Conservation (phyloP, 176 grass and related monocot species). For the Microstegium vimineum region DNA sequence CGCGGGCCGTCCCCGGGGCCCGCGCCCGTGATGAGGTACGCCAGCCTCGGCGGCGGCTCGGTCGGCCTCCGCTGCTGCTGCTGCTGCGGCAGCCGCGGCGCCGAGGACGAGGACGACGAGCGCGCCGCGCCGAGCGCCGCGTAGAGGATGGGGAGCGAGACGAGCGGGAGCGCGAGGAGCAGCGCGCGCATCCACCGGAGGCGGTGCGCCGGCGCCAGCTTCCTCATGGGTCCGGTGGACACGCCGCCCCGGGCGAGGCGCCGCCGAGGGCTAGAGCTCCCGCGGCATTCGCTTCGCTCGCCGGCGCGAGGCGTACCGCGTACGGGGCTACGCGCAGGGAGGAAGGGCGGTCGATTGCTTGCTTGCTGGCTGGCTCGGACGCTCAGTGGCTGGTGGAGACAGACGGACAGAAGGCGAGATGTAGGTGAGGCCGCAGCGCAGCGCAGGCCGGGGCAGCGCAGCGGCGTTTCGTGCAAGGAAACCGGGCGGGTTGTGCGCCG, state of each 20-base stretch:
- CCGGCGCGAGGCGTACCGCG: slow-evolving; percentile 10
- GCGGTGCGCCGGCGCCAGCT: slow-evolving; percentile 42
- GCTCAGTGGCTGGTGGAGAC: slow-evolving; percentile 22
- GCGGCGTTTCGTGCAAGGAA: slow-evolving; percentile 43
- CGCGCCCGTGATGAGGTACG: slow-evolving; percentile 72
- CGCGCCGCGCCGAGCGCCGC: slow-evolving; percentile 24
- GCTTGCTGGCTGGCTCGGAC: no score
- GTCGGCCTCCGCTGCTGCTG: background rate
- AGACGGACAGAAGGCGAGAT: background rate
- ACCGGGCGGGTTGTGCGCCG: background rate
- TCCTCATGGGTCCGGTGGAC: slow-evolving; percentile 51
- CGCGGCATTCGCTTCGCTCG: slow-evolving; percentile 44
- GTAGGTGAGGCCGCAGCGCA: background rate
- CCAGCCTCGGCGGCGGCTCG: slow-evolving; percentile 76
- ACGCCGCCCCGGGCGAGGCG: background rate
- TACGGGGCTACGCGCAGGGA: background rate
- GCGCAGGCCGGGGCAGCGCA: background rate
- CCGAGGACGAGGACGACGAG: background rate
- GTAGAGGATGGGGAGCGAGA: slow-evolving; percentile 58
- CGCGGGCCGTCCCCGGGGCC: slow-evolving; percentile 60
- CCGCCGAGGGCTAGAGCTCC: slow-evolving; percentile 35
- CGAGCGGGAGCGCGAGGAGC: slow-evolving; percentile 49
- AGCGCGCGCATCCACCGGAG: slow-evolving; percentile 48
- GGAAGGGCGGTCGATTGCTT: background rate
- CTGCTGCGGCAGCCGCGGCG: slow-evolving; percentile 2